Evolutionary conservation across 257 asterid species (phyloP), one percentile per base, ranked within the genome.

Genomic region (Misopates orontium): DNA sequence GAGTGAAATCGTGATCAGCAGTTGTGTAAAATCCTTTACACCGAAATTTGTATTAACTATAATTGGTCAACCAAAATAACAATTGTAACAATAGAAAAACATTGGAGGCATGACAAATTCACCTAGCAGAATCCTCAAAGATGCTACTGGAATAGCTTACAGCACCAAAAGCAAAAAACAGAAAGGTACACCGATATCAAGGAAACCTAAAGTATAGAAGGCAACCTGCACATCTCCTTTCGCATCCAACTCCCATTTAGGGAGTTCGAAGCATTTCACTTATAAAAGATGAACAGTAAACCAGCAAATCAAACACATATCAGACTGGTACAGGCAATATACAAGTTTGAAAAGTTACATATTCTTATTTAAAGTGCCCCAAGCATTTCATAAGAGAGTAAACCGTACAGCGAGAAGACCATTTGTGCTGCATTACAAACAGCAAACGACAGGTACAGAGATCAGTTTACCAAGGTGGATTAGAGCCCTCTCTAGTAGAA

Each of bases 381-480:
- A 23, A 49, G 52, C 12, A 54, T 41, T 13, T 36, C 50, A 40
- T 57, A 48, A 64, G 64, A 25, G 39, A 72, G 39, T 23, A 32
- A 32, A 56, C 67, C 62, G 39, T 56, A 65, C 67, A 48, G 56
- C 63, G 68, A 62, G 66, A 63, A 47, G n/a, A 67, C 21, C 20
- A 55, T 59, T 60, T 68, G 66, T 55, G 56, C 50, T 63, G n/a
- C 56, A 21, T 42, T 58, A 63, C 36, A 69, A 24, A 59, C 58
- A 55, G 16, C 67, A 49, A 71, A 18, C 19, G 19, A 56, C 56
- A 32, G 25, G 51, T 31, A 36, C 4, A 51, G 60, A 39, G 21
- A 56, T 55, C 45, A 44, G 10, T 77, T 83, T 79, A 86, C 90
- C 89, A 84, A 54, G 92, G 90, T 62, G 93, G 85, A 73, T 81